These are phyloP conservation scores for Cytospora piceicola DNA, from an alignment of 2,329 filamentous ascomycete genomes.

Conservation along the genomic window DNA sequence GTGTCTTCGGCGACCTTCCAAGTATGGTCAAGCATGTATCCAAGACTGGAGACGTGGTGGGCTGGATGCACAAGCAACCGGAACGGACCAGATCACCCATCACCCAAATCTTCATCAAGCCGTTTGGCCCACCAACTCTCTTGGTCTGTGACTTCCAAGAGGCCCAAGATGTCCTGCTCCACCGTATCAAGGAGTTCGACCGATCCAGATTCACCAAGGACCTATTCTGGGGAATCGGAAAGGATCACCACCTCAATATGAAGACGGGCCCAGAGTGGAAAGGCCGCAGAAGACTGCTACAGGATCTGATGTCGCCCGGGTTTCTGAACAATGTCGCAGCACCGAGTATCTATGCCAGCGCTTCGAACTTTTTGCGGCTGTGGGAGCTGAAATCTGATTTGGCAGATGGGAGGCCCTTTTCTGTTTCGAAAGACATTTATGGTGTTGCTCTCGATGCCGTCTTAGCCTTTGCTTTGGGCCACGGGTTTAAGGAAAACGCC, in stretches of 20 bases:
- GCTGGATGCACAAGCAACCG: slow-evolving; percentile 31
- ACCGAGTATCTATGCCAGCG: slow-evolving; percentile 42
- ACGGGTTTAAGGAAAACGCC: slow-evolving; percentile 22
- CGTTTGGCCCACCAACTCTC: slow-evolving; percentile 32
- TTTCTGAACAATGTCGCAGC: slow-evolving; percentile 42
- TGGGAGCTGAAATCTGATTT: slow-evolving; percentile 41
- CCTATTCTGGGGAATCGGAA: slow-evolving; percentile 32
- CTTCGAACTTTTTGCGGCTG: slow-evolving; percentile 39
- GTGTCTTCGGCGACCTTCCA: slow-evolving; percentile 35
- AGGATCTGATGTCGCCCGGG: slow-evolving; percentile 43
- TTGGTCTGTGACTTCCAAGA: slow-evolving; percentile 21
- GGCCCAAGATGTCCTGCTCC: slow-evolving; percentile 25
- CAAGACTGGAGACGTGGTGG: slow-evolving; percentile 24
- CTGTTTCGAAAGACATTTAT: slow-evolving; percentile 40
- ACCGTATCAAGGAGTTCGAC: slow-evolving; percentile 22
- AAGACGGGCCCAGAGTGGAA: slow-evolving; percentile 40
- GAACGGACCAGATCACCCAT: slow-evolving; percentile 34
- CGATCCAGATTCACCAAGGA: slow-evolving; percentile 38
- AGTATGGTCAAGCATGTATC: slow-evolving; percentile 23
- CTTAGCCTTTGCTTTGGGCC: slow-evolving; percentile 41
- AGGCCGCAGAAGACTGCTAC: slow-evolving; percentile 40
- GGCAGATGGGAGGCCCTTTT: slow-evolving; percentile 39
- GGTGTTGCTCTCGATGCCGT: slow-evolving; percentile 43
- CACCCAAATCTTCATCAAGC: slow-evolving; percentile 42
- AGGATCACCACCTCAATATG: slow-evolving; percentile 42